phyloP scores from a whole-genome alignment of 257 asterid genomes.

The Solanum chaucha region DNA sequence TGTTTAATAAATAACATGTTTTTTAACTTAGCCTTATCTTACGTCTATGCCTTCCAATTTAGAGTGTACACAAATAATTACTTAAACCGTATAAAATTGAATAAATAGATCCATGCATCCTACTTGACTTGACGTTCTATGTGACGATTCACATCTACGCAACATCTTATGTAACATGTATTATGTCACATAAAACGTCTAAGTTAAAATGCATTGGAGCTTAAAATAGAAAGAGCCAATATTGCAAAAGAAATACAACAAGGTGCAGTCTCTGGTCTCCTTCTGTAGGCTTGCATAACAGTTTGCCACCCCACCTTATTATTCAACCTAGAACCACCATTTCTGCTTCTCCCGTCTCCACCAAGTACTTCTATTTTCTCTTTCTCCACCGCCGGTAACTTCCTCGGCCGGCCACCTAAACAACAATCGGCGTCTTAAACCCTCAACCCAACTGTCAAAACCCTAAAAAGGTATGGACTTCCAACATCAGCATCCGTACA shows the following conservation, averaged over 20 bases:
- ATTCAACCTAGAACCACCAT: background rate
- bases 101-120: fast-evolving
- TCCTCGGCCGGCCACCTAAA: background rate
- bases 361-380: background rate
- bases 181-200: too few species aligned
- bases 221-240: too few species aligned
- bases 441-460: conserved; percentile 12
- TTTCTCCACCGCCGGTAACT: background rate
- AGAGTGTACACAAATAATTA: too few species aligned
- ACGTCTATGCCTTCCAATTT: too few species aligned
- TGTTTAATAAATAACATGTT: too few species aligned
- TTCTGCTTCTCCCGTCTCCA: background rate
- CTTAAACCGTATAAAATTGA: too few species aligned
- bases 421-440: background rate
- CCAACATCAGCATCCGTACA: conserved; percentile 51
- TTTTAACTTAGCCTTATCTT: too few species aligned
- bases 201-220: too few species aligned
- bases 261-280: background rate
- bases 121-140: too few species aligned
- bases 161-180: too few species aligned
- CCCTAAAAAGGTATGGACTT: conserved; percentile 51
- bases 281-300: background rate
- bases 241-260: too few species aligned
- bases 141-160: too few species aligned
- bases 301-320: background rate